phyloP scores from a whole-genome alignment of 495 filamentous ascomycete species.

The Copromyces sp. region DNA sequence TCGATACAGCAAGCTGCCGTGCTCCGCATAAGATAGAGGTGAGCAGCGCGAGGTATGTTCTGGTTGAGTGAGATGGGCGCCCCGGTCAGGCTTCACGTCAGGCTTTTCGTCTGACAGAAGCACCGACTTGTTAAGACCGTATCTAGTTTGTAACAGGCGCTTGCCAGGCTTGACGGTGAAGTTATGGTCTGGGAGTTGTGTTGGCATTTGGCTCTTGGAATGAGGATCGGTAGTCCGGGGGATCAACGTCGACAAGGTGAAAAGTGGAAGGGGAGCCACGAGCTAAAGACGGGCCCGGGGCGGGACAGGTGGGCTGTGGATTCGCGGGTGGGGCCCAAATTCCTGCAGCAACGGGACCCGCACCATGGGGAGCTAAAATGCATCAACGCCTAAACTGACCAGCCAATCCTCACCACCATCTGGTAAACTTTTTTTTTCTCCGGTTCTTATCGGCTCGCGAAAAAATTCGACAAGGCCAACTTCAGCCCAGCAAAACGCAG shows the following conservation, averaged over 20 bases:
- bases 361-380: conserved; percentile 4
- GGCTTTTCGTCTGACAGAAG: neutral
- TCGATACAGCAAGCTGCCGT: neutral
- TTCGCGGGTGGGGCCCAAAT: neutral
- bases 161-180: neutral
- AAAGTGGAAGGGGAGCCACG: conserved; percentile 5
- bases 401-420: conserved; percentile 4
- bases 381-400: conserved; percentile 13
- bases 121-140: neutral
- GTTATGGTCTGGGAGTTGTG: neutral
- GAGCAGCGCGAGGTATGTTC: neutral
- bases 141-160: neutral
- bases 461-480: neutral
- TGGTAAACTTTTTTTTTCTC: conserved; percentile 2
- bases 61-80: neutral
- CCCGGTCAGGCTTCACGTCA: neutral
- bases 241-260: neutral
- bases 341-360: neutral
- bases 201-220: neutral
- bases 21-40: neutral
- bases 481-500: neutral
- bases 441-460: neutral
- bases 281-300: neutral
- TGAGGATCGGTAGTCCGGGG: neutral
- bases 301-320: neutral